Evolutionary conservation across 768 basidiomycete species (phyloP).

Genomic region (button mushroom (Agaricus bisporus)): DNA sequence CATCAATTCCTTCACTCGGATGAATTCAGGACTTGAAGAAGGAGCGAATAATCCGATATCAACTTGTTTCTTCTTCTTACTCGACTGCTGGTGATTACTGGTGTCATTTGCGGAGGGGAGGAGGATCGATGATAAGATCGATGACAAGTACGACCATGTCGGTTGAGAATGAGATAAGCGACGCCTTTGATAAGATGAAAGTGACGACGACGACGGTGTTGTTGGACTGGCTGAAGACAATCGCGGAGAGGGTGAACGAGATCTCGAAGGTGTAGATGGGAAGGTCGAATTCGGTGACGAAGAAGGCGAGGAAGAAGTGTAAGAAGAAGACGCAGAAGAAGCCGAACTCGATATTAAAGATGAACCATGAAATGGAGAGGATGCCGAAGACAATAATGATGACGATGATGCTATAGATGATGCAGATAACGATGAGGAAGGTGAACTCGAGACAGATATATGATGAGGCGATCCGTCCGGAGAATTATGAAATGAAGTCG

Average conservation of each 20-base stretch:
- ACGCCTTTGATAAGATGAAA: background rate
- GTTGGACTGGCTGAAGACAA: background rate
- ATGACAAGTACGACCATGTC: slow-evolving; percentile 28
- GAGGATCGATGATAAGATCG: slow-evolving; percentile 26
- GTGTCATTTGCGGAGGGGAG: too few species aligned
- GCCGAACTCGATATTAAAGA: too few species aligned
- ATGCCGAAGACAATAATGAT: too few species aligned
- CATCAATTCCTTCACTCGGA: slow-evolving; percentile 22
- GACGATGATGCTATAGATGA: too few species aligned
- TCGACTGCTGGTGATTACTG: too few species aligned
- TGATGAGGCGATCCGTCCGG: background rate
- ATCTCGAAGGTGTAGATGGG: background rate
- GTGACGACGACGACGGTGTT: too few species aligned
- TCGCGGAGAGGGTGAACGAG: background rate
- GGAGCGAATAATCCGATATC: slow-evolving; percentile 37
- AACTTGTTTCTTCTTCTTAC: slow-evolving; percentile 17
- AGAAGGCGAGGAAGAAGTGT: background rate
- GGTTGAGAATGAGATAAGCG: background rate
- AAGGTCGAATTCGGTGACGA: background rate
- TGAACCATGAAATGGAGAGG: too few species aligned
- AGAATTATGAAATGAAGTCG: background rate
- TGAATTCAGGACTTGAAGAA: slow-evolving; percentile 26
- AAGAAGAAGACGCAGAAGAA: background rate
- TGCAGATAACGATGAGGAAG: background rate
- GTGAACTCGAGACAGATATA: background rate